Conservation (phyloP, 1,284 basidiomycete species). For the Ganoderma leucocontextum region DNA sequence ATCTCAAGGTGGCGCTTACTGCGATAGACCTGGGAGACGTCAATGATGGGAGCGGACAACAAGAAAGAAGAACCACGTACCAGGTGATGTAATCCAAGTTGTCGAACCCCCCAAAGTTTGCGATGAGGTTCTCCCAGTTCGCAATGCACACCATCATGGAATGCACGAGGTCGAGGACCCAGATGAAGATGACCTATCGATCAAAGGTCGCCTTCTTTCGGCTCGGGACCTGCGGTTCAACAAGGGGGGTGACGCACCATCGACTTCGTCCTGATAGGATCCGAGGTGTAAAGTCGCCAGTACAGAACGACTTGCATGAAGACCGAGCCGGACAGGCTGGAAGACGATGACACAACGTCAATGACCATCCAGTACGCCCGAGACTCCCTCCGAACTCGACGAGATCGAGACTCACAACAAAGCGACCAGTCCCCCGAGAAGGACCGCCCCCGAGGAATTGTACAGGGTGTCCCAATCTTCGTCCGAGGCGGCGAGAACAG, state of each 20-base stretch:
- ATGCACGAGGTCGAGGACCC: conserved; percentile 22
- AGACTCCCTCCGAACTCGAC: neutral
- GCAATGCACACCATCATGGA: conserved; percentile 25
- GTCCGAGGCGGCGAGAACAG: neutral
- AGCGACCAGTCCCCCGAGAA: conserved; percentile 22
- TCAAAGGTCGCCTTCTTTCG: neutral
- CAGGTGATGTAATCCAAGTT: conserved; percentile 21
- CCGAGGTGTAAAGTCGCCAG: conserved; percentile 11
- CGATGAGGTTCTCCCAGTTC: conserved; percentile 28
- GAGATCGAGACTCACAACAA: conserved; percentile 22
- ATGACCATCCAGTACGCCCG: neutral
- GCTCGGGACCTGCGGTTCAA: neutral
- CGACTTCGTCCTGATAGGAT: conserved; percentile 15
- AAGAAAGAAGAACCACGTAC: conserved; percentile 2
- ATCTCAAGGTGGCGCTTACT: conserved; percentile 4
- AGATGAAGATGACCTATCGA: conserved; percentile 17
- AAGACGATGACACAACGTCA: neutral
- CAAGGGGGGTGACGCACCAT: conserved; percentile 8
- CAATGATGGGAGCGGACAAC: neutral
- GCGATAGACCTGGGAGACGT: conserved; percentile 18
- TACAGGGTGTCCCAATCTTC: neutral
- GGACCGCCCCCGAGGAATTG: conserved; percentile 20
- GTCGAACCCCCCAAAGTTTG: conserved; percentile 16
- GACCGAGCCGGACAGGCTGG: conserved; percentile 21
- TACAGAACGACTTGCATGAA: conserved; percentile 23